Conservation (phyloP, 2,329 filamentous ascomycete species). For the Aspergillus pseudoviridinutans region DNA sequence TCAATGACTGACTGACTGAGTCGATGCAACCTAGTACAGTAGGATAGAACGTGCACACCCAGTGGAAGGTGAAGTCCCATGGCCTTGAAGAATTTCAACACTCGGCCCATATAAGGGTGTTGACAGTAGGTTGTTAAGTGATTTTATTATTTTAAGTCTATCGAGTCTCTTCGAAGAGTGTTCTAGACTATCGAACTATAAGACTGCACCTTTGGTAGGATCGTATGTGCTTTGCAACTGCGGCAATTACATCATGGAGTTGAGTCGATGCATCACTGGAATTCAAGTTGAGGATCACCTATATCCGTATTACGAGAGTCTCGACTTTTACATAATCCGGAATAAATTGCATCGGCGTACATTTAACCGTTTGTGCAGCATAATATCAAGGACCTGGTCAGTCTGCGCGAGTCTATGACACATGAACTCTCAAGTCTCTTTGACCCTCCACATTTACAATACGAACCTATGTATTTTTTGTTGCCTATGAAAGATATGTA, state of each 20-base stretch:
- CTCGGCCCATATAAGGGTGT: conserved; percentile 1
- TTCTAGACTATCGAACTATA: no score
- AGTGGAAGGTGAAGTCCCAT: conserved; percentile 8
- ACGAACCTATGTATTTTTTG: neutral
- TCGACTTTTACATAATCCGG: neutral
- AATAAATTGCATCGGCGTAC: neutral
- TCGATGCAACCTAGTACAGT: neutral
- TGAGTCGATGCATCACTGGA: conserved; percentile 10
- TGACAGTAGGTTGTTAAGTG: conserved; percentile 11
- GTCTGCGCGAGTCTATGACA: no score
- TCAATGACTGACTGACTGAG: neutral
- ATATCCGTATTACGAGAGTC: no score
- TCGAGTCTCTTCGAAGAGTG: neutral
- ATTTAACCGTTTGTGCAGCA: neutral
- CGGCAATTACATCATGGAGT: conserved; percentile 10
- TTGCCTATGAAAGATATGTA: neutral
- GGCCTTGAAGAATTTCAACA: conserved; percentile 3
- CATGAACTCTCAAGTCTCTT: no score
- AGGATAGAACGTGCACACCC: neutral
- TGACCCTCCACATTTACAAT: no score
- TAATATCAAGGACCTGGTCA: neutral
- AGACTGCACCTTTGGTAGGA: no score
- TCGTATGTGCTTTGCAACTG: neutral
- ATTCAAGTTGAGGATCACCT: no score
- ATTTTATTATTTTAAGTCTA: neutral